Evolutionary conservation across 768 basidiomycete genomes (phyloP), one percentile per base, ranked within the genome.

Genomic region (Mycena chlorophos): DNA sequence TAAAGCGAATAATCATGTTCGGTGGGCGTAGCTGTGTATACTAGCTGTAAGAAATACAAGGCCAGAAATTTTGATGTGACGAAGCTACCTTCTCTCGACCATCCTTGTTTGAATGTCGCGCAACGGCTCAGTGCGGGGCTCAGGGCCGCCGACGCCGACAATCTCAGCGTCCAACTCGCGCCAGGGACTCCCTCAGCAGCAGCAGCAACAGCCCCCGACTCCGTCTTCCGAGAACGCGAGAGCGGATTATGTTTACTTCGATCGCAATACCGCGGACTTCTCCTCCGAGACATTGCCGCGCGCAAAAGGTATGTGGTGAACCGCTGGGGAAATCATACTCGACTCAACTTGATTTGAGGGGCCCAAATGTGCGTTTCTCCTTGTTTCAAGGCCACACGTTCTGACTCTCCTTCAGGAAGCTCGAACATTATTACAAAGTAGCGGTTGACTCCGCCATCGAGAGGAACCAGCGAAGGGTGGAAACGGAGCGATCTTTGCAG

Each of bases 391-490:
- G 40, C 40, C 8, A 14, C 13, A 14, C 40, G 13, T 42, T 42
- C 13, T 14, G 13, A 20, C n/a, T 20, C 22, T 14, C 13, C 8
- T 42, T 42, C 40, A 42, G 40, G 40, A 52, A 40, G 73, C 81
- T 98, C 50, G 97, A 98, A 73, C 88, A 95, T 68, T 97, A 87
- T 69, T 99, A 98, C 75, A 97, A 98, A 71, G 87, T 97, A 37
- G 92, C 92, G 1, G 97, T 99, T 38, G 94, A 98, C 69, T 83
- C 89, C 42, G 96, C 96, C 13, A 91, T 99, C 43, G 94, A 95
- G 67, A 79, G 97, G 50, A 98, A 98, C 69, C 83, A 86, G 51
- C 84, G 96, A 94, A 29, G 22, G n/a, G 30, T 29, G 43, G 37
- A 58, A 45, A 17, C 40, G 8, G 48, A 14, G 17, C 55, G 91